These are phyloP conservation scores for Alternaria brassicicola DNA, from an alignment of 2,329 filamentous ascomycete genomes.

Conservation along the genomic window DNA sequence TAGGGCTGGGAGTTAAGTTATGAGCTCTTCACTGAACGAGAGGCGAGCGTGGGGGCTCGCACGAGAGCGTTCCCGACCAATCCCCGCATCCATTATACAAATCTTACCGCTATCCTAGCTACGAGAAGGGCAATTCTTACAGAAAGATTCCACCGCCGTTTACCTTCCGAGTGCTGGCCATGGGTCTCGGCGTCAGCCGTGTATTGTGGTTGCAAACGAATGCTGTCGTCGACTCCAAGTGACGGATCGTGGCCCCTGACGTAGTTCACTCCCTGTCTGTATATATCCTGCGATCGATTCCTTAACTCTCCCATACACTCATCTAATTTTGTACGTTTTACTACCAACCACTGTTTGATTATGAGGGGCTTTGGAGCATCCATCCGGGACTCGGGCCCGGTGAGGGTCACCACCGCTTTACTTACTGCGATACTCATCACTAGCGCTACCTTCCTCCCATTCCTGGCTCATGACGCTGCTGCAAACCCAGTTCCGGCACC, in stretches of 20 bases:
- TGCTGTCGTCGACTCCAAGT: background rate
- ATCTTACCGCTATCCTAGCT: background rate
- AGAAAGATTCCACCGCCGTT: background rate
- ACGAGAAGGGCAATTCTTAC: background rate
- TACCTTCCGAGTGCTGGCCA: background rate
- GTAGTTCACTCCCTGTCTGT: background rate
- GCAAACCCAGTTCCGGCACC: conserved; percentile 1
- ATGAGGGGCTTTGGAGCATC: background rate
- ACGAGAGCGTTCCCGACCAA: background rate
- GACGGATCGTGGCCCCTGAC: conserved; percentile 1
- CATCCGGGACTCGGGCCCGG: conserved; percentile 5
- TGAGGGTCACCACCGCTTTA: conserved; percentile 13
- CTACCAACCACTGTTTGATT: background rate
- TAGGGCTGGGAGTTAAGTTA: background rate
- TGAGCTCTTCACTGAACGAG: background rate
- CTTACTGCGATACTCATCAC: conserved; percentile 16
- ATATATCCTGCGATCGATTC: background rate
- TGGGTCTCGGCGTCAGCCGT: background rate
- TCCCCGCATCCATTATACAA: background rate
- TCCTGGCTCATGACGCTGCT: conserved; percentile 11
- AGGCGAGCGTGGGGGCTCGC: background rate
- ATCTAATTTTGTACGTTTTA: background rate
- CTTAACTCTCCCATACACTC: background rate
- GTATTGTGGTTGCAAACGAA: conserved; percentile 3
- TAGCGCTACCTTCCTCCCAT: conserved; percentile 20